Conservation (phyloP, 1,284 basidiomycete species). For the Sutorius eximius region DNA sequence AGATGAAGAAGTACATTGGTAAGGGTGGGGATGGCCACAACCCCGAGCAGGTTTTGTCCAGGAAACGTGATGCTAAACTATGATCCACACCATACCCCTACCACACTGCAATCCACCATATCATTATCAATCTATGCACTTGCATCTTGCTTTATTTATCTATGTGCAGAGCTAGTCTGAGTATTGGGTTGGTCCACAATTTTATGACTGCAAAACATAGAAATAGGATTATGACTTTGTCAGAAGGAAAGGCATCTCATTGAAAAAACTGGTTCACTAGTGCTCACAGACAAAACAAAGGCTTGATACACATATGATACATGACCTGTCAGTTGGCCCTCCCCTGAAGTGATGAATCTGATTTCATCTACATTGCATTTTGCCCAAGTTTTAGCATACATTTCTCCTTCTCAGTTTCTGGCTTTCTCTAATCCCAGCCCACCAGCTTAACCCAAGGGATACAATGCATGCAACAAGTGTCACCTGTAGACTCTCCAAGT, state of each 20-base stretch:
- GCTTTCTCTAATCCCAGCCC: slow-evolving; percentile 44
- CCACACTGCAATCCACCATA: not conserved
- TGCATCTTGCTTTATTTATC: not conserved
- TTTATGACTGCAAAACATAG: too few relatives aligned
- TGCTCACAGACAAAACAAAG: too few relatives aligned
- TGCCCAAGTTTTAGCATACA: not conserved
- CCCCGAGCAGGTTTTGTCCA: slow-evolving; percentile 5
- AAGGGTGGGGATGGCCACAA: slow-evolving; percentile 9
- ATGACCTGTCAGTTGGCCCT: not conserved
- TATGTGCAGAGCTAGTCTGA: not conserved
- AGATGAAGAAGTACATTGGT: slow-evolving; percentile 5
- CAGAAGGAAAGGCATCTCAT: too few relatives aligned
- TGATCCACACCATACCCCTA: slow-evolving; percentile 17
- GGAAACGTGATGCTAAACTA: slow-evolving; percentile 25
- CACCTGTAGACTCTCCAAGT: slow-evolving; percentile 44
- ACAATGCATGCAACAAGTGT: slow-evolving; percentile 45
- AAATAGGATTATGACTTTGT: too few relatives aligned
- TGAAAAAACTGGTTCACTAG: too few relatives aligned
- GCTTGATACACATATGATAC: not conserved
- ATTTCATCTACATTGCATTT: not conserved
- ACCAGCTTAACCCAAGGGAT: slow-evolving; percentile 45
- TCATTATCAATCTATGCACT: not conserved
- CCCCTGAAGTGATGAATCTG: not conserved
- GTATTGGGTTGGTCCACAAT: not conserved
- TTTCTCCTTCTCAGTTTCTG: slow-evolving; percentile 13